phyloP scores from a whole-genome alignment of 2,329 filamentous ascomycete species.

The Scortechinia acanthostroma region DNA sequence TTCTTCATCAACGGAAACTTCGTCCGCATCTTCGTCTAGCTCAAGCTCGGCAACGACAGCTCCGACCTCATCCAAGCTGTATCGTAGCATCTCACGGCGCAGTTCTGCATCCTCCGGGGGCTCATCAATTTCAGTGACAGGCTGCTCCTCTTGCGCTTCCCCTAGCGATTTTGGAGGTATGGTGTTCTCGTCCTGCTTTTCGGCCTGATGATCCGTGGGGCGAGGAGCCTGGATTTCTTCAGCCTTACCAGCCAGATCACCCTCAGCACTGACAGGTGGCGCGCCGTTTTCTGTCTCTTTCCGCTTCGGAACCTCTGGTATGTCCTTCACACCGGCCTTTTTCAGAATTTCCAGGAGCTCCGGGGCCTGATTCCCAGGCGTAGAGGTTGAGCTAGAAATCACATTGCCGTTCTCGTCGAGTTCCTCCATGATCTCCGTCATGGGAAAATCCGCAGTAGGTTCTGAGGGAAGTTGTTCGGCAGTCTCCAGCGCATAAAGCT shows the following conservation, averaged over 20 bases:
- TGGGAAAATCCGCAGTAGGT: conserved; percentile 51
- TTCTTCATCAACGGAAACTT: conserved; percentile 32
- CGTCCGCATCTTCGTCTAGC: conserved; percentile 55
- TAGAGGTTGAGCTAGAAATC: conserved; percentile 64
- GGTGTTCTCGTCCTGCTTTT: conserved; percentile 42
- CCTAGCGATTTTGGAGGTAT: conserved; percentile 28
- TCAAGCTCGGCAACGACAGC: conserved; percentile 88
- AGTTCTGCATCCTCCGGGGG: conserved; percentile 72
- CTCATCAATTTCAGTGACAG: conserved; percentile 68
- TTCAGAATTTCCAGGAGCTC: background rate
- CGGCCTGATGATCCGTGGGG: conserved; percentile 48
- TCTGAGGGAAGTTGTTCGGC: too few species aligned
- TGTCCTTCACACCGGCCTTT: background rate
- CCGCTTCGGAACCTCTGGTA: background rate
- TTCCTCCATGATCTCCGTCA: conserved; percentile 88
- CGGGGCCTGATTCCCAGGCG: conserved; percentile 25
- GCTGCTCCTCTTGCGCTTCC: too few species aligned
- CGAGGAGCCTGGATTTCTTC: conserved; percentile 35
- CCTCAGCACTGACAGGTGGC: conserved; percentile 7
- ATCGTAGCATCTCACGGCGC: conserved; percentile 82
- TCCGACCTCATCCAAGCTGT: conserved; percentile 80
- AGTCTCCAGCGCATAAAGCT: too few species aligned
- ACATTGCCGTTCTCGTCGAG: conserved; percentile 86
- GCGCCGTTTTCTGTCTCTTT: conserved; percentile 12
- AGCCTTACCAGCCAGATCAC: conserved; percentile 22